A percentile compares a stretch with the other conserved stretches of the same genome.
Conservation (phyloP, 1,139 yeast genomes). For the Scheffersomyces segobiensis region DNA sequence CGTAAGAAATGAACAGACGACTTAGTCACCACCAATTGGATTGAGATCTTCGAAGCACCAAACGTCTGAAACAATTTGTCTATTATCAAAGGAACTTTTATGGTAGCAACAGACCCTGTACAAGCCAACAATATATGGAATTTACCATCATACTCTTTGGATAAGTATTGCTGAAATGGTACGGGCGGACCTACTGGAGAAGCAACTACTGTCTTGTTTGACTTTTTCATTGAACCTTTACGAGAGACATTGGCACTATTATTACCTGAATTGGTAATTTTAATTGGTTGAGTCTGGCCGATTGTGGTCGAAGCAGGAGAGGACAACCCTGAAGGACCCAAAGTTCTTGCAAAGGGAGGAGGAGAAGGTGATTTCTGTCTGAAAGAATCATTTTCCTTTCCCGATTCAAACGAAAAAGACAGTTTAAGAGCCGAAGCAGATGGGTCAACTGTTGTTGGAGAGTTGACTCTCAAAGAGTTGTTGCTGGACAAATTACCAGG, state of each 20-base stretch:
- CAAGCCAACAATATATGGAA: constrained; percentile 87
- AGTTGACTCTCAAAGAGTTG: constrained; percentile 12
- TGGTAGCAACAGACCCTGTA: constrained; percentile 96
- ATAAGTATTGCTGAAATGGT: constrained; percentile 71
- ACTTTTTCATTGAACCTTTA: constrained; percentile 13
- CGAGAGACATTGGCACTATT: constrained; percentile 4
- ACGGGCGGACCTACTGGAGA: constrained; percentile 69
- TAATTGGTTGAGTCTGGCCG: constrained; percentile 7
- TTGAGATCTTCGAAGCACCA: constrained; percentile 68
- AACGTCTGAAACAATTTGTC: constrained; percentile 78
- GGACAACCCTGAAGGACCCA: neutral
- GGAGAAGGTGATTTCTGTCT: constrained; percentile 11
- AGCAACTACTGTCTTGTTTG: constrained; percentile 34
- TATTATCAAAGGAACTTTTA: constrained; percentile 83
- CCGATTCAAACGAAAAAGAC: constrained; percentile 4
- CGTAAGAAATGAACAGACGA: constrained; percentile 80
- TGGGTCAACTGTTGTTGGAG: constrained; percentile 10
- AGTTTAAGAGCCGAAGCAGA: constrained; percentile 5
- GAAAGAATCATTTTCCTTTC: constrained; percentile 3
- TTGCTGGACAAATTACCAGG: constrained; percentile 5
- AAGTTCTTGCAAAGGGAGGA: constrained; percentile 4
- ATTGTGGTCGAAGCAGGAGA: constrained; percentile 5
- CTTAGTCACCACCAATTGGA: constrained; percentile 83
- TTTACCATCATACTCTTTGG: constrained; percentile 75
- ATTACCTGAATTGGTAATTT: neutral